Conservation (phyloP, 164 flowering plant species). For the Macadamia tetraphylla region DNA sequence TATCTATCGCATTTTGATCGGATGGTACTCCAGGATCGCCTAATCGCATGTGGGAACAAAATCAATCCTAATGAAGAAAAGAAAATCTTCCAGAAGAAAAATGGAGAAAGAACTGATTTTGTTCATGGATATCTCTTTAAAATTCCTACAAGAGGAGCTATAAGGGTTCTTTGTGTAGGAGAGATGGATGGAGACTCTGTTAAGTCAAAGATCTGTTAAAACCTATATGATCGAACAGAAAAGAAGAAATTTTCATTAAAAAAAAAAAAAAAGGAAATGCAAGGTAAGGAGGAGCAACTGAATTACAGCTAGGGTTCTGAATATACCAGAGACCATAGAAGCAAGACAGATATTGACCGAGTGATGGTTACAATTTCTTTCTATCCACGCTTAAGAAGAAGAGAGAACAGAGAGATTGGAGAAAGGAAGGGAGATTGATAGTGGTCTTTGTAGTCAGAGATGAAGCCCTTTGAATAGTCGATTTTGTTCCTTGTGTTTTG, state of each 20-base stretch:
- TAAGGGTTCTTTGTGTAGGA: not conserved
- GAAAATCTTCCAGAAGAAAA: not conserved
- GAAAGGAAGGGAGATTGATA: too few species aligned
- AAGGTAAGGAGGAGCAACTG: conserved; percentile 28
- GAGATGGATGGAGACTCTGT: not conserved
- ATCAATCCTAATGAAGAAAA: conserved; percentile 6
- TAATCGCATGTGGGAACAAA: conserved; percentile 14
- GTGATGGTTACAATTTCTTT: conserved; percentile 25
- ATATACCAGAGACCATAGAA: conserved; percentile 31
- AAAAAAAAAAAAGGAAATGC: not conserved
- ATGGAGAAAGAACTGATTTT: not conserved
- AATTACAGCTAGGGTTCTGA: conserved; percentile 41
- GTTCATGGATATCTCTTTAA: not conserved
- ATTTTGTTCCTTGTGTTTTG: too few species aligned
- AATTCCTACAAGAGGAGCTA: not conserved
- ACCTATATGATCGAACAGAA: not conserved
- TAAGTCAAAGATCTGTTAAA: not conserved
- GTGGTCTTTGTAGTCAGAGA: too few species aligned
- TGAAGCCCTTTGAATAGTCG: too few species aligned
- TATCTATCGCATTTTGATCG: conserved; percentile 8
- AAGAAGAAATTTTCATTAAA: not conserved
- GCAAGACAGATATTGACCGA: conserved; percentile 16
- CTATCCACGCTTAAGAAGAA: too few species aligned
- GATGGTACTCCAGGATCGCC: conserved; percentile 9
- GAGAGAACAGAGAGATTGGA: too few species aligned